Evolutionary conservation across 768 basidiomycete species (phyloP), one percentile per base, ranked within the genome.

Genomic region (Tricholoma flavovirens): DNA sequence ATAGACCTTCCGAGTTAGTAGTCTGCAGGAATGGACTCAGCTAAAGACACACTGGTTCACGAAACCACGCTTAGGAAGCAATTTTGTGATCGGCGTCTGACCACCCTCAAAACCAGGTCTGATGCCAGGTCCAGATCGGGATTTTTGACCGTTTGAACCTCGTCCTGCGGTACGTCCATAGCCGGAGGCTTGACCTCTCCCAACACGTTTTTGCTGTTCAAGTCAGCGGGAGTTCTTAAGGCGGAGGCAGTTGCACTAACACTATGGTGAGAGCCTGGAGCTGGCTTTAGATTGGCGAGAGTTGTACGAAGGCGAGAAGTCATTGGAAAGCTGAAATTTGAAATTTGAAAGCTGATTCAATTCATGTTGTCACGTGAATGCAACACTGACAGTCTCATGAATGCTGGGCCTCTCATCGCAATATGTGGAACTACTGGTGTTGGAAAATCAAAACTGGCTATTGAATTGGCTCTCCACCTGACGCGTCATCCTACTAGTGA

Each of bases 341-440:
- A 3, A 33, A 33, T 33, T 26, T n/a, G n/a, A n/a, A n/a, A n/a
- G n/a, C n/a, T n/a, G n/a, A n/a, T n/a, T n/a, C n/a, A n/a, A n/a
- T n/a, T 26, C 5, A 26, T 26, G 5, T 26, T 26, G 3, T 26
- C 24, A 26, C 24, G 24, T n/a, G n/a, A n/a, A n/a, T n/a, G n/a
- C n/a, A n/a, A 26, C 5, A 26, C 24, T 26, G 3, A 3, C 9
- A 3, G 2, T 55, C 57, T 15, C 10, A 77, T 78, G 74, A 67
- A 78, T 56, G 64, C 80, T 40, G 77, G 75, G 29, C 89, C 90
- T 19, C 72, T 97, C 62, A 83, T 98, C 53, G 80, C 87, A 15
- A 84, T 98, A 51, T 91, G 92, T 57, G 96, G 96, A 32, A 94
- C 96, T 0, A 99, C 96, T 22, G 90, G 96, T 21, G 93, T 95